A percentile compares a stretch with the other conserved stretches of the same genome.
Evolutionary conservation across 1,139 yeast species (phyloP).

Genomic region (Pichia inconspicua): DNA sequence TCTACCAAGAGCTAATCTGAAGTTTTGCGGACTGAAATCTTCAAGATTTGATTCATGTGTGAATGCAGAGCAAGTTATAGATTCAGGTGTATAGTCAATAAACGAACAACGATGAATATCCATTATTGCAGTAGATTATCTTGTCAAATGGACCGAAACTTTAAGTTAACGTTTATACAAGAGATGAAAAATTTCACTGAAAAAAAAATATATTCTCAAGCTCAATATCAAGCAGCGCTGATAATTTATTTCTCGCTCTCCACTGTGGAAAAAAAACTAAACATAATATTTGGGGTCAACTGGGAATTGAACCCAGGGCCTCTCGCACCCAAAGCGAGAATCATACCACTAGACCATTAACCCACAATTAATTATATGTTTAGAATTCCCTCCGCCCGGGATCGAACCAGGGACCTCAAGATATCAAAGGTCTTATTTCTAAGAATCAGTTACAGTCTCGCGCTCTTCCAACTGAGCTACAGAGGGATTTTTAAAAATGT

Average conservation of each 20-base stretch:
- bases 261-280: no score
- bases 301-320: conserved; percentile 31
- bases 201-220: background rate
- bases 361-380: background rate
- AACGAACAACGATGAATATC: conserved; percentile 89
- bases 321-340: conserved; percentile 43
- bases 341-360: conserved; percentile 36
- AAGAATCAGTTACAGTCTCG: conserved; percentile 13
- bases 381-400: conserved; percentile 14
- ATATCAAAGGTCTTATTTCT: conserved; percentile 6
- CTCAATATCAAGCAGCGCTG: background rate
- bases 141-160: background rate
- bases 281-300: conserved; percentile 21
- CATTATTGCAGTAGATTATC: conserved; percentile 30
- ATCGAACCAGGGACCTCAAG: conserved; percentile 17
- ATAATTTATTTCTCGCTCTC: no score
- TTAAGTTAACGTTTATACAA: no score
- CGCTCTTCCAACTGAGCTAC: conserved; percentile 18
- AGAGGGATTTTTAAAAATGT: conserved; percentile 8
- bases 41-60: conserved; percentile 44
- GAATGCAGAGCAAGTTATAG: conserved; percentile 77
- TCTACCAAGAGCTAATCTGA: conserved; percentile 86
- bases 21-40: conserved; percentile 46
- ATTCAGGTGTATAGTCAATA: conserved; percentile 81
- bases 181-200: background rate